A percentile compares a stretch with the other conserved stretches of the same genome.
Conservation (phyloP, 2,329 filamentous ascomycete species). For the Aspergillus vadensis region DNA sequence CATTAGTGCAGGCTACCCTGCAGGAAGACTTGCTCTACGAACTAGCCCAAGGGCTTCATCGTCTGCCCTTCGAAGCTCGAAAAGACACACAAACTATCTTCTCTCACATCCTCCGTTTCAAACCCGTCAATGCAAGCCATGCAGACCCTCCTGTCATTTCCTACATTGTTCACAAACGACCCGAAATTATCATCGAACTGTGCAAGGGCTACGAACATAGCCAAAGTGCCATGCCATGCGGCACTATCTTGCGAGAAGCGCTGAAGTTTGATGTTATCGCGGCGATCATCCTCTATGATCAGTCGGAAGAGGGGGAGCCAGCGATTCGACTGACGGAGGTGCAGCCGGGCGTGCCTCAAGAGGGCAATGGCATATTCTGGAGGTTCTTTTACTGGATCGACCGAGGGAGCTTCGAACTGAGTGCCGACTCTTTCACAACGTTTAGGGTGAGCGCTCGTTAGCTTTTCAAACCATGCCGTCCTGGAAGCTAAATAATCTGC, state of each 20-base stretch:
- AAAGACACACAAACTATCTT: slow-evolving; percentile 97
- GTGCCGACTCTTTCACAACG: slow-evolving; percentile 95
- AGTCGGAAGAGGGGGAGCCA: slow-evolving; percentile 72
- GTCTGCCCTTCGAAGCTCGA: slow-evolving; percentile 89
- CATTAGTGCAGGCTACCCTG: slow-evolving; percentile 80
- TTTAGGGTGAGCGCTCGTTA: slow-evolving; percentile 68
- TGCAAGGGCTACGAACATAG: slow-evolving; percentile 88
- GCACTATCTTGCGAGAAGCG: slow-evolving; percentile 84
- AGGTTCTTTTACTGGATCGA: slow-evolving; percentile 97
- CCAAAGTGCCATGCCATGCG: slow-evolving; percentile 88
- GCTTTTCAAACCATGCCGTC: not conserved
- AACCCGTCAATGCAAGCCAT: slow-evolving; percentile 65
- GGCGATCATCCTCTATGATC: slow-evolving; percentile 89
- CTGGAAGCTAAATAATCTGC: slow-evolving; percentile 15
- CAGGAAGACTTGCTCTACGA: slow-evolving; percentile 86
- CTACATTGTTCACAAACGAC: slow-evolving; percentile 82
- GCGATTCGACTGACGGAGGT: slow-evolving; percentile 76
- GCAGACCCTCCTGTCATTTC: slow-evolving; percentile 82
- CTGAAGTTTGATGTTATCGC: slow-evolving; percentile 89
- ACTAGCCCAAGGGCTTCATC: slow-evolving; percentile 78
- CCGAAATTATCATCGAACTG: slow-evolving; percentile 82
- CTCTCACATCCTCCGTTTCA: slow-evolving; percentile 91
- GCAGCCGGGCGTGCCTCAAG: slow-evolving; percentile 72
- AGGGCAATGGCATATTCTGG: slow-evolving; percentile 89
- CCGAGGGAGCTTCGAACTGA: slow-evolving; percentile 92